These are phyloP conservation scores for Daedaleopsis sinensis DNA, from an alignment of 768 basidiomycete species.

Conservation along the genomic window DNA sequence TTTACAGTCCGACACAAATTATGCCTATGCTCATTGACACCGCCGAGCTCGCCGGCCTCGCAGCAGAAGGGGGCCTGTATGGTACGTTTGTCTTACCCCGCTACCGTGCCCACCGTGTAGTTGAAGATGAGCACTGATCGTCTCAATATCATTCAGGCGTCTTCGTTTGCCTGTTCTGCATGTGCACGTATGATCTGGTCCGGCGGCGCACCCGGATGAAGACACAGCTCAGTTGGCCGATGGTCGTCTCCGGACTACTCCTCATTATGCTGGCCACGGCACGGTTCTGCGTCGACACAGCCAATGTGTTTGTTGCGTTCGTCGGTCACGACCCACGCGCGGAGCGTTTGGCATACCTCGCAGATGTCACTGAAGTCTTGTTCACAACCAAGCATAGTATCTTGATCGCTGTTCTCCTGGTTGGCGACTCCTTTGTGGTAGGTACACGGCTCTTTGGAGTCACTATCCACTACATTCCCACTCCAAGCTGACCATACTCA, in stretches of 20 bases:
- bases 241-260: constrained; percentile 11
- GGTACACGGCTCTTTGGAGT: background rate
- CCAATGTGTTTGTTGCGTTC: constrained; percentile 20
- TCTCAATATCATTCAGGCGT: constrained; percentile 8
- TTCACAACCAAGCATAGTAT: constrained; percentile 13
- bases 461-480: no score
- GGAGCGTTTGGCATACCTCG: constrained; percentile 13
- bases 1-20: no score
- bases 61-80: constrained; percentile 2
- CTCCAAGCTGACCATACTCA: no score
- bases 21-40: background rate
- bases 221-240: constrained; percentile 13
- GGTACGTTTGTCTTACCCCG: background rate
- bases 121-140: no score
- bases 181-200: constrained; percentile 13
- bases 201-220: constrained; percentile 1
- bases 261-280: constrained; percentile 21
- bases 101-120: background rate
- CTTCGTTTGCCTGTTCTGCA: constrained; percentile 13
- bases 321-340: constrained; percentile 10
- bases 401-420: constrained; percentile 1
- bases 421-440: constrained; percentile 17
- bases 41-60: constrained; percentile 7
- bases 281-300: no score
- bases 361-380: constrained; percentile 9